Conservation (phyloP, 2,329 filamentous ascomycete genomes). For the Cercospora zeina region DNA sequence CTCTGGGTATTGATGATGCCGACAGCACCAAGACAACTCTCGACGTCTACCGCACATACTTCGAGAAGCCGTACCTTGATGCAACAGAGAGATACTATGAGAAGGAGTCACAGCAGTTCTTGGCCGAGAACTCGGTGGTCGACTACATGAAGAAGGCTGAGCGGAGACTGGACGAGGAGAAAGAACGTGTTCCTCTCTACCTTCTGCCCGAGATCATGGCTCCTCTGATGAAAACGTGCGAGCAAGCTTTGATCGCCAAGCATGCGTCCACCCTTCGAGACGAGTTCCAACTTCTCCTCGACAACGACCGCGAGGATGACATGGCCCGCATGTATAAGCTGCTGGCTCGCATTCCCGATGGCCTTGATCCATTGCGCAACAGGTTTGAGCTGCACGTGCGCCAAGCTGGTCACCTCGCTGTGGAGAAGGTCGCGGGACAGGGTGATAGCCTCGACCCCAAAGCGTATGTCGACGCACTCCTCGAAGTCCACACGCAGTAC, state of each 20-base stretch:
- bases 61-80: conserved; percentile 86
- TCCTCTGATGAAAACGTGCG: conserved; percentile 81
- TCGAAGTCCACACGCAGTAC: conserved; percentile 93
- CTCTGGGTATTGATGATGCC: conserved; percentile 87
- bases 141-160: conserved; percentile 99
- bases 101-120: conserved; percentile 88
- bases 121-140: conserved; percentile 94
- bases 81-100: conserved; percentile 86
- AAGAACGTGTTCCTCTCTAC: conserved; percentile 88
- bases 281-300: conserved; percentile 90
- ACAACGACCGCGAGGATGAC: conserved; percentile 92
- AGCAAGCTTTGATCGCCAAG: conserved; percentile 83
- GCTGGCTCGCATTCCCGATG: conserved; percentile 83
- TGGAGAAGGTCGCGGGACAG: conserved; percentile 85
- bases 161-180: conserved; percentile 82
- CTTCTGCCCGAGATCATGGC: conserved; percentile 85
- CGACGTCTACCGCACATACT: conserved; percentile 89
- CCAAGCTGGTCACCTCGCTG: conserved; percentile 81
- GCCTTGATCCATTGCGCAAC: conserved; percentile 80
- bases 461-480: conserved; percentile 89
- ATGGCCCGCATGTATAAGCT: conserved; percentile 96
- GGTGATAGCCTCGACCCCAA: conserved; percentile 92
- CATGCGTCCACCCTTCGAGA: conserved; percentile 85
- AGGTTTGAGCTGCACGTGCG: conserved; percentile 92
- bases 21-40: conserved; percentile 92